Base-by-base conservation (phyloP, 106 monocot species). In the Acorus gramineus region DNA sequence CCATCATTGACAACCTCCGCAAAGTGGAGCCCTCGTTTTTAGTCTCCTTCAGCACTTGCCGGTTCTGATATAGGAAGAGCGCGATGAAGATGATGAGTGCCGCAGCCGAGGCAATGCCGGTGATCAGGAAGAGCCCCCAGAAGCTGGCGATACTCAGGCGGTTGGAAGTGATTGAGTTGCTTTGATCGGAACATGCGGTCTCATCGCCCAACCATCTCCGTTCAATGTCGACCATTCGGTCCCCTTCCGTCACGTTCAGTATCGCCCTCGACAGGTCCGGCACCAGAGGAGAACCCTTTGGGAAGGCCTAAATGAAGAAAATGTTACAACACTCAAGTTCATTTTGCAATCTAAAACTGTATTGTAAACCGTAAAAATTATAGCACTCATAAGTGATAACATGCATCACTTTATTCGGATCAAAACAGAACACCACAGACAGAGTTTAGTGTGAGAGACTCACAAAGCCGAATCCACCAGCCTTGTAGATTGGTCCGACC, bases 391-490 rank as follows among this genome's bases (percentile, higher is more conserved):
- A n/a, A n/a, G n/a, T n/a, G n/a, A n/a, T n/a, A 28, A 28, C 28
- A 28, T 28, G 1, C 28, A 28, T 28, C 28, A 28, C 28, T 28
- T 28, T 28, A 0, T 28, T 28, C 1, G 0, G 0, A 28, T 28
- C 28, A 28, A 28, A 28, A 28, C 28, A 28, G 28, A 28, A 28
- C 28, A 28, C 0, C 28, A 28, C 1, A 28, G 28, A 28, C 28
- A 3, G 44, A 48, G 11, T 3, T 57, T 8, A 13, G 13, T 48
- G 44, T 47, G 42, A 4, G 46, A 4, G 28, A 67, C 80, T 66
- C 13, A 80, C 80, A 45, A 74, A 80, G 44, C 74, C 80, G 56
- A 79, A 79, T 49, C 80, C 74, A 10, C 70, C 70, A 61, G 71
- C 58, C 47, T 75, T 74, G 14, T 49, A 50, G 44, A 55, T 3